Evolutionary conservation across 495 filamentous ascomycete genomes (phyloP).

Genomic region (Achaetomiella virescens): DNA sequence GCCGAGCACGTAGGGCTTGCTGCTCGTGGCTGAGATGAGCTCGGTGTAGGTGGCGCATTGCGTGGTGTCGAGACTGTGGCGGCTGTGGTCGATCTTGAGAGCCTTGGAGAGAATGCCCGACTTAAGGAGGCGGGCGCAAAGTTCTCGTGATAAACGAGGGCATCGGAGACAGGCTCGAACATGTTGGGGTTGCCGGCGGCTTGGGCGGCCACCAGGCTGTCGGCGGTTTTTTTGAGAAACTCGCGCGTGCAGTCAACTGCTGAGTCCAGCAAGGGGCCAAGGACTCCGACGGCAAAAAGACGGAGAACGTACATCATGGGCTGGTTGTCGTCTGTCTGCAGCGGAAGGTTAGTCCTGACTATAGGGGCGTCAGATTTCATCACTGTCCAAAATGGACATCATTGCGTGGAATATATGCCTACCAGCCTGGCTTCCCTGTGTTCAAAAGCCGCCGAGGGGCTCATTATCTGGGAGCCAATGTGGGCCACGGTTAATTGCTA

Average conservation of each 20-base stretch:
- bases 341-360: too few species aligned
- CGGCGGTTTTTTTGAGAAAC: slow-evolving; percentile 35
- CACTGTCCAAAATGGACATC: too few species aligned
- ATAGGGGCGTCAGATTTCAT: too few species aligned
- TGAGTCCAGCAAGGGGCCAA: not conserved
- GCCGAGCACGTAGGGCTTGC: slow-evolving; percentile 45
- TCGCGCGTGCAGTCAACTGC: slow-evolving; percentile 35
- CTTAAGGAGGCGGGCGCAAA: slow-evolving; percentile 29
- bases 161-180: slow-evolving; percentile 21
- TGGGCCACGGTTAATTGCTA: slow-evolving; percentile 1
- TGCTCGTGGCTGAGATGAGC: slow-evolving; percentile 37
- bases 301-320: not conserved
- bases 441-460: not conserved
- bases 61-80: slow-evolving; percentile 41
- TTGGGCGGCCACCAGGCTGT: slow-evolving; percentile 41
- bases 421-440: too few species aligned
- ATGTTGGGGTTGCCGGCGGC: slow-evolving; percentile 32
- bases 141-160: slow-evolving; percentile 30
- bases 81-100: slow-evolving; percentile 43
- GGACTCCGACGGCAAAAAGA: not conserved
- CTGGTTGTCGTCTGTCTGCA: too few species aligned
- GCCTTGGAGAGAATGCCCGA: slow-evolving; percentile 37
- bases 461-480: not conserved
- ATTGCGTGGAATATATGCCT: too few species aligned
- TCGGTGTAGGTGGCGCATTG: slow-evolving; percentile 50